phyloP scores from a whole-genome alignment of 208 protist genomes.

The Trypanosoma brucei region DNA sequence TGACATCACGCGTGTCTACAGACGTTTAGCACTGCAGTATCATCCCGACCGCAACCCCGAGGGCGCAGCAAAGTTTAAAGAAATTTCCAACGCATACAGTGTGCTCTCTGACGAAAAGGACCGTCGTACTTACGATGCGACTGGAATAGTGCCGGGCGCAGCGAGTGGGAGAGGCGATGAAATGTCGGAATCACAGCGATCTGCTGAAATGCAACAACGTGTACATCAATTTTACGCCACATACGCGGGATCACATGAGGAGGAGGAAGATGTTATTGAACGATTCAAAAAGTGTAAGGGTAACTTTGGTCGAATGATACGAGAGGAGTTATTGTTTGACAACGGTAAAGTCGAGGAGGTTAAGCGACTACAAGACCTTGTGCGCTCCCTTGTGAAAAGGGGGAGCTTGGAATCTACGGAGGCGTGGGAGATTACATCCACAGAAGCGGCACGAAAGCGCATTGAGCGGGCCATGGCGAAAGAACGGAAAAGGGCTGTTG shows the following conservation, averaged over 20 bases:
- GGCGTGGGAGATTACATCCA: slow-evolving; percentile 40
- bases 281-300: slow-evolving; percentile 56
- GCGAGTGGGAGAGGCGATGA: slow-evolving; percentile 15
- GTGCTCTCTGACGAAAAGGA: slow-evolving; percentile 93
- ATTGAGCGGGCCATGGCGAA: slow-evolving; percentile 40
- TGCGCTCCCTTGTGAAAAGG: slow-evolving; percentile 25
- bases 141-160: slow-evolving; percentile 40
- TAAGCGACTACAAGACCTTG: slow-evolving; percentile 40
- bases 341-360: slow-evolving; percentile 60
- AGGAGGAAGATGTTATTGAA: slow-evolving; percentile 48
- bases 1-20: slow-evolving; percentile 71
- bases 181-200: slow-evolving; percentile 42
- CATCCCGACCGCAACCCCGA: slow-evolving; percentile 88
- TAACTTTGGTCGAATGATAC: slow-evolving; percentile 73
- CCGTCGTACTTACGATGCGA: slow-evolving; percentile 94
- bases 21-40: slow-evolving; percentile 68
- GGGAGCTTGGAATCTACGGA: slow-evolving; percentile 29
- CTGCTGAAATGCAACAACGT: slow-evolving; percentile 57
- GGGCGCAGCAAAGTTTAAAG: slow-evolving; percentile 80
- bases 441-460: slow-evolving; percentile 25
- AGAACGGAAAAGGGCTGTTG: slow-evolving; percentile 63
- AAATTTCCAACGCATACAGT: slow-evolving; percentile 95
- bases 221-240: slow-evolving; percentile 62
- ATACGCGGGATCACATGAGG: slow-evolving; percentile 72
- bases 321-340: slow-evolving; percentile 71